Percentiles rank a stretch among this genome's conserved stretches.
These are phyloP conservation scores for Aspergillus fijiensis DNA, from an alignment of 2,329 filamentous ascomycete genomes.

Conservation along the genomic window DNA sequence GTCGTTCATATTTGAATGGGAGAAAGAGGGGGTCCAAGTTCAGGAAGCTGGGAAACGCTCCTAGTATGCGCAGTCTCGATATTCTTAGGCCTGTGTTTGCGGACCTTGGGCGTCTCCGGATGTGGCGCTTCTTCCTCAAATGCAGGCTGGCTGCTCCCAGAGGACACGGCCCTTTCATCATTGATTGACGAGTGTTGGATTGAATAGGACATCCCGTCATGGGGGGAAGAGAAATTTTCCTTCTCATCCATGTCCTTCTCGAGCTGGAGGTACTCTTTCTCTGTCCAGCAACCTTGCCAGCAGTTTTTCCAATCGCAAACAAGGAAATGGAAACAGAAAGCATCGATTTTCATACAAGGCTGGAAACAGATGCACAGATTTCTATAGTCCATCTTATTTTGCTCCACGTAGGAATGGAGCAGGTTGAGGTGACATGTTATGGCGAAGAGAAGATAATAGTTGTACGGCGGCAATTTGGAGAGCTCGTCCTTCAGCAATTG, in stretches of 20 bases:
- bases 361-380: slow-evolving; percentile 97
- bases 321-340: slow-evolving; percentile 91
- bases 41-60: slow-evolving; percentile 46
- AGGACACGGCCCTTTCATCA: slow-evolving; percentile 62
- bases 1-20: slow-evolving; percentile 47
- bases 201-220: slow-evolving; percentile 14
- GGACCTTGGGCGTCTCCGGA: slow-evolving; percentile 31
- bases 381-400: slow-evolving; percentile 98
- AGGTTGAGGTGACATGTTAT: slow-evolving; percentile 95
- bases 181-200: slow-evolving; percentile 20
- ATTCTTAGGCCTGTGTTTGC: slow-evolving; percentile 34
- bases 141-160: slow-evolving; percentile 60
- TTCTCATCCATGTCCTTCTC: slow-evolving; percentile 45
- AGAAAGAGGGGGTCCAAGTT: slow-evolving; percentile 49
- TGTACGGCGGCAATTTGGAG: slow-evolving; percentile 90
- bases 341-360: slow-evolving; percentile 93
- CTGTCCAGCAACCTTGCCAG: slow-evolving; percentile 94
- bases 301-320: slow-evolving; percentile 95
- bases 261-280: slow-evolving; percentile 71
- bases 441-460: slow-evolving; percentile 95
- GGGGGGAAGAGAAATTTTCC: slow-evolving; percentile 29
- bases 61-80: slow-evolving; percentile 37
- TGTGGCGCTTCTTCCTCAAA: slow-evolving; percentile 37
- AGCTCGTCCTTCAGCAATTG: slow-evolving; percentile 87
- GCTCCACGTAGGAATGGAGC: slow-evolving; percentile 83